Base-by-base conservation (phyloP, 495 filamentous ascomycete genomes). In the Hypoxylon lenormandii region DNA sequence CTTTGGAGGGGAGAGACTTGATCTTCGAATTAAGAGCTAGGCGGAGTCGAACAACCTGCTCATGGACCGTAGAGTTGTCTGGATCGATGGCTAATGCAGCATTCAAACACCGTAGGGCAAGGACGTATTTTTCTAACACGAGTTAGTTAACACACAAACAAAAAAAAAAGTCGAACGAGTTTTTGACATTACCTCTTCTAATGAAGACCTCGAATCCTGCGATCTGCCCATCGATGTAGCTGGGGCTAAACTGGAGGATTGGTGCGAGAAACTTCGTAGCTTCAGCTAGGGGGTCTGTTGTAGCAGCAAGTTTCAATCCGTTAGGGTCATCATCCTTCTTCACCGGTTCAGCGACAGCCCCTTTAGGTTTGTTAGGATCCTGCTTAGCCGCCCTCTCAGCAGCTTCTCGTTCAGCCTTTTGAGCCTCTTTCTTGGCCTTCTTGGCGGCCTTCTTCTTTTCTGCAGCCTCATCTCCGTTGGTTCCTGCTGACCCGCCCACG, bases 391-490 rank as follows among this genome's bases (percentile, higher is more conserved):
- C 83, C 26, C 80, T 80, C 66, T 92, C 90, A 12, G 88, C 88
- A 28, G 94, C 94, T 33, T 89, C 88, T 72, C 91, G 90, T 74
- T 96, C 92, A 6, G 85, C 84, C 70, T 91, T 93, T 71, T 95
- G 91, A 10, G 91, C 91, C 69, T 97, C 95, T 78, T 92, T 94
- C 80, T 89, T 94, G 2, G 94, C 94, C 81, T 98, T 98, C 85
- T 97, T 97, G 37, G 91, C 81, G 0, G 92, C 92, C 82, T 96
- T 98, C 85, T 97, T 98, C 56, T 86, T 85, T 72, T 97, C 93
- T 4, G 86, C 86, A 0, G 86, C 85, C 48, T 90, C 87, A 40
- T 84, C 82, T 5, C 81, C 83, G 18, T 85, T 85, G 49, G 82
- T 78, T 4, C 77, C 82, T 8, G 79, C 75, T 33, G 77, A 73